Base-by-base conservation (phyloP, 306 rosid genomes). In the Oxytropis ochrocephala region DNA sequence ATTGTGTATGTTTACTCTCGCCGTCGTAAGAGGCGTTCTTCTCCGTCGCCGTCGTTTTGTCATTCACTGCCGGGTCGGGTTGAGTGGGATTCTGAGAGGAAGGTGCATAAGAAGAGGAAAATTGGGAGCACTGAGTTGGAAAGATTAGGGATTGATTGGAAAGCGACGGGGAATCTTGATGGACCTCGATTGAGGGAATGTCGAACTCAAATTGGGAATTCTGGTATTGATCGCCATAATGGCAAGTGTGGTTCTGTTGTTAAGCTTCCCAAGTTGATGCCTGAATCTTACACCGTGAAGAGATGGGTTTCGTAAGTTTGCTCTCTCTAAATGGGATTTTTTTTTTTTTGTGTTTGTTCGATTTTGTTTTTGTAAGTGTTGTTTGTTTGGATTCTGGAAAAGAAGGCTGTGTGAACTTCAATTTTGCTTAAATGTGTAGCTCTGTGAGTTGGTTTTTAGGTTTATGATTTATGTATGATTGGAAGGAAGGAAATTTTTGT, bases 111-210 rank as follows among this genome's bases (percentile, higher is more conserved):
- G 82, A 85, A 16, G 75, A 79, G 78, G 65, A 86, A 65, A 65
- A 59, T 72, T 67, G 94, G 89, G 83, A 76, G 73, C 35, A 74
- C 77, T 9, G 98, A 93, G 74, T 55, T 93, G 65, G 81, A 74
- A 60, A 90, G 87, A 62, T 79, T 93, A 75, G 97, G 95, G 4
- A 85, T 85, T n/a, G 91, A 90, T 81, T 84, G 85, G 60, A 81
- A 69, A 13, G 72, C 79, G 2, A 2, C 88, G 67, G 77, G 72
- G 12, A 74, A 62, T 2, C 30, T 85, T 17, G 84, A 87, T 32
- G 81, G 86, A 44, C 93, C 97, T 39, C 76, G 97, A 56, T 78
- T 88, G 88, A 82, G 98, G 75, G 93, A 87, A 71, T 87, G 86
- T 29, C 86, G 99, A n/a, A 77, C 17, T 24, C 74, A 59, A 47